These are phyloP conservation scores for Talaromyces adpressus DNA, from an alignment of 495 filamentous ascomycete genomes.

Conservation along the genomic window DNA sequence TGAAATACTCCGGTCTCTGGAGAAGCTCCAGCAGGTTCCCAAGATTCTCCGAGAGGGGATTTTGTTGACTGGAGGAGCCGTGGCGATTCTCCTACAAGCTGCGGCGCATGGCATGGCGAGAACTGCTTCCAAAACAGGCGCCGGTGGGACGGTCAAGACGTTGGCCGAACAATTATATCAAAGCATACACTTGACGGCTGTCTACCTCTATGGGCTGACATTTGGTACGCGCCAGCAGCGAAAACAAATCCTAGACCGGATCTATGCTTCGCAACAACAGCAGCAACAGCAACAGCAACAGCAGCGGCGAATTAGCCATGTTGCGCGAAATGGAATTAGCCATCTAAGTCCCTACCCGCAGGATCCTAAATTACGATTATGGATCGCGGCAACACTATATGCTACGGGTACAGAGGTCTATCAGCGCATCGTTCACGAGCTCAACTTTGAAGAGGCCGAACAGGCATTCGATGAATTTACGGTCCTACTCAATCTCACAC, in stretches of 20 bases:
- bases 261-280: constrained; percentile 16
- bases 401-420: constrained; percentile 37
- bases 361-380: constrained; percentile 23
- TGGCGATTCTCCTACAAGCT: constrained; percentile 34
- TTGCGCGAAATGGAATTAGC: not conserved
- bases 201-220: constrained; percentile 33
- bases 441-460: constrained; percentile 31
- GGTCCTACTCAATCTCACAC: constrained; percentile 18
- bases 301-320: constrained; percentile 1
- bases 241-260: constrained; percentile 22
- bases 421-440: constrained; percentile 33
- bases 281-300: constrained; percentile 1
- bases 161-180: constrained; percentile 28
- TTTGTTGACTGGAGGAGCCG: constrained; percentile 30
- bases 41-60: constrained; percentile 36
- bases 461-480: constrained; percentile 29
- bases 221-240: constrained; percentile 31
- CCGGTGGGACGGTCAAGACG: constrained; percentile 12
- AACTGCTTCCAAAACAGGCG: constrained; percentile 9
- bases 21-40: constrained; percentile 30
- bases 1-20: constrained; percentile 21
- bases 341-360: constrained; percentile 15
- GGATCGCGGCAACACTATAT: constrained; percentile 35
- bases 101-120: constrained; percentile 27
- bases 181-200: constrained; percentile 26